Conservation (phyloP, 176 grass and related monocot species). For the Saccharum spontaneum region DNA sequence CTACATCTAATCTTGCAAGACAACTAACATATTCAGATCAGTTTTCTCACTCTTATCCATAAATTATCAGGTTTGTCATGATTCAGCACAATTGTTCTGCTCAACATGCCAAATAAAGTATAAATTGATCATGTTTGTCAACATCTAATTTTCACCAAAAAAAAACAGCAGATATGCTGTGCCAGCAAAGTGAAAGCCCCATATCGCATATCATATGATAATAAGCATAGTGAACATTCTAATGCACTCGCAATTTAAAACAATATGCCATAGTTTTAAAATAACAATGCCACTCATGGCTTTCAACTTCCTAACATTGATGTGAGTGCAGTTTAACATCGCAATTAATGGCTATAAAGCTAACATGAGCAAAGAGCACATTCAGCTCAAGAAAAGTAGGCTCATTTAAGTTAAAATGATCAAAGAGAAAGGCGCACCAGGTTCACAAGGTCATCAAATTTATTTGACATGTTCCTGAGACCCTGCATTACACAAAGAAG, state of each 20-base stretch:
- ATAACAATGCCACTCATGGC: not conserved
- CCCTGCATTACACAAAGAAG: conserved; percentile 47
- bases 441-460: conserved; percentile 55
- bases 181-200: too few species aligned
- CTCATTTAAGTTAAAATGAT: conserved; percentile 15
- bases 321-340: not conserved
- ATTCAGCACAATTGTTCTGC: too few species aligned
- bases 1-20: too few species aligned
- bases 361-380: conserved; percentile 24
- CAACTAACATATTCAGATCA: too few species aligned
- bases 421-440: conserved; percentile 47
- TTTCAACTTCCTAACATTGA: not conserved
- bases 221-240: not conserved
- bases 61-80: too few species aligned
- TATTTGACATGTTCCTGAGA: conserved; percentile 53
- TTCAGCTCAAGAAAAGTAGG: not conserved
- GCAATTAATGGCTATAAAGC: not conserved
- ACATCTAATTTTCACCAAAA: too few species aligned
- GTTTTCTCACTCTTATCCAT: too few species aligned
- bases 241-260: conserved; percentile 5
- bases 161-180: too few species aligned
- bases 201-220: not conserved
- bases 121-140: too few species aligned
- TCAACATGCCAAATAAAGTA: too few species aligned
- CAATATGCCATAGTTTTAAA: not conserved